Base-by-base conservation (phyloP, 2,329 filamentous ascomycete genomes). In the Neurospora sp. region DNA sequence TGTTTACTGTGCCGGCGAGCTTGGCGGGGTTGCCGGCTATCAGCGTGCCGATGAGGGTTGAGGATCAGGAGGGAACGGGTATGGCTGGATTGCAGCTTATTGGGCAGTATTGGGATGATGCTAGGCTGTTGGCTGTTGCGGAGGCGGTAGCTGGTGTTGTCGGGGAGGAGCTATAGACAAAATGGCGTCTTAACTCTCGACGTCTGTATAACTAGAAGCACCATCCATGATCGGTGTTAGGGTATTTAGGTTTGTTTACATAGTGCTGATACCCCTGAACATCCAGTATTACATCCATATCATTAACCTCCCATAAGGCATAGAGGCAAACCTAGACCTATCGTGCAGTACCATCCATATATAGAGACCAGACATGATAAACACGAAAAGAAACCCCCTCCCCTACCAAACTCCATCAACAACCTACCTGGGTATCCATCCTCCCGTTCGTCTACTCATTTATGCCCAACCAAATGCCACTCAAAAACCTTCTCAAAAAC, bases 1-100 rank as follows among this genome's bases (percentile, higher is more conserved):
- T 98, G 1, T 95, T 98, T 76, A 98, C 96, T 0, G 95, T 99
- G 1, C 96, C 96, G 1, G 93, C 95, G 2, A 97, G 93, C 80
- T 82, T 99, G 73, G 96, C 95, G 0, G 96, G 96, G 0, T 82
- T 99, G 69, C 96, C 96, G 3, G 92, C 94, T 11, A 87, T 97
- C 68, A 97, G 91, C 74, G 84, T 99, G 11, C 95, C 96, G 0
- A 84, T 91, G 73, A 78, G 84, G 71, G 78, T 79, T 0, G 69
- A 78, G n/a, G 78, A 23, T 6, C 17, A 19, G 4, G 69, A 74
- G 1, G 77, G 81, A 58, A 77, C 82, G 7, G 75, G 78, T 39
- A 81, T 79, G 67, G 83, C 85, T 1, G 92, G 92, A 0, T 82
- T 96, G 77, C 92, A 96, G 77, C 78, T 95, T 11, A 90, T 94